Base-by-base conservation (phyloP, 495 filamentous ascomycete genomes). In the Alectoria sarmentosa region DNA sequence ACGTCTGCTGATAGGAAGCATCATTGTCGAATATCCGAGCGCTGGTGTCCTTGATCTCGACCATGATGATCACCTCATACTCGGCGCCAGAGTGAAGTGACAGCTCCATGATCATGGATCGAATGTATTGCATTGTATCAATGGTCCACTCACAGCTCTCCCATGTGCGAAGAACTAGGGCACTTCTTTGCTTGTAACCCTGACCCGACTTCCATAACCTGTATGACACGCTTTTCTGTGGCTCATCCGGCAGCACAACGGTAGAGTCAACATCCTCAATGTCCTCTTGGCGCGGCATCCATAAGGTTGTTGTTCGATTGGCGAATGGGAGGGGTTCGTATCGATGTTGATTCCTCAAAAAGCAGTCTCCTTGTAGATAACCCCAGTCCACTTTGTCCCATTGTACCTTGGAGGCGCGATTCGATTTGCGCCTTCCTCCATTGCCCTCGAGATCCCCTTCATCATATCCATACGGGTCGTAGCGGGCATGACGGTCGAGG, bases 341-440 rank as follows among this genome's bases (percentile, higher is more conserved):
- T 19, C 90, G 83, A 42, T 81, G 78, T 54, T 78, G 75, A 70
- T 96, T 95, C 46, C 72, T 72, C 58, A 81, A 70, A 0, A 83
- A 59, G 66, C 91, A 96, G 21, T 80, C 68, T 21, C 80, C 70
- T 71, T 93, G 89, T 7, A 95, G 74, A 6, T 78, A 66, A 13
- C 86, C 84, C 91, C 91, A 96, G 60, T 84, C 77, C 30, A 91
- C 82, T 0, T 74, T 74, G 36, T 84, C 76, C 90, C 89, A 94
- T 21, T 86, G 73, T n/a, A 87, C 69, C 15, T 68, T 69, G 0
- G 65, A 42, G 14, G 71, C 70, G 15, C 66, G 67, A 11, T 57
- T 59, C 34, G 68, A 68, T n/a, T 66, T 68, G 10, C 66, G 66
- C 21, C 13, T 32, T 10, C 72, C 57, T 38, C 49, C 62, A 59